Evolutionary conservation across 1,284 basidiomycete species (phyloP), one percentile per base, ranked within the genome.

Genomic region (Cerioporus squamosus): DNA sequence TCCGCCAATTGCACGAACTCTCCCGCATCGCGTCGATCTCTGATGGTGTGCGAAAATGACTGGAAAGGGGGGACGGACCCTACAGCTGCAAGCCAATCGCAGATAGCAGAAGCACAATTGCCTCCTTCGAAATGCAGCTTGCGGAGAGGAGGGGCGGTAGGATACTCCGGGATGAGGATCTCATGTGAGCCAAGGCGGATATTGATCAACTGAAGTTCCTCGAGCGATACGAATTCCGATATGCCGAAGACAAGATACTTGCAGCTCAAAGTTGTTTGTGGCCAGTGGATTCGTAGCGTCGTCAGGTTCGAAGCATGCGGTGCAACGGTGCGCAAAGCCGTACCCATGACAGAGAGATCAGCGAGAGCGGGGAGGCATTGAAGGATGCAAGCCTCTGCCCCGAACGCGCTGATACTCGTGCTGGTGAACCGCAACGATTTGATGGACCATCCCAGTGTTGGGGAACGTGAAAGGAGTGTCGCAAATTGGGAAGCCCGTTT

Each of bases 361-460:
- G 14, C n/a, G 12, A 55, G 53, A 20, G 44, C 50, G 7, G 52
- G 47, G 2, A 55, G 45, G 14, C 18, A 44, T 15, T 24, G 29
- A 10, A 58, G 51, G 4, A 36, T 23, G n/a, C n/a, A 4, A 29
- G 23, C n/a, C 40, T 42, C 38, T 3, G 7, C n/a, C 3, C 23
- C 14, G 23, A 44, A 2, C n/a, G 8, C 22, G n/a, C 2, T 14
- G 22, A 15, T 2, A 22, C 4, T 17, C 12, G 24, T 2, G 20
- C 29, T 14, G 23, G 20, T 15, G 17, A 52, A 43, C 9, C 23
- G n/a, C 23, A 64, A 42, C 10, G 59, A 50, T 43, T 15, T 45
- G 15, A 64, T 47, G 7, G 48, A 29, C 15, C n/a, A 40, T 3
- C 55, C 56, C 5, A 64, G 26, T 10, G 50, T 47, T 15, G 54